Conservation (phyloP, 768 basidiomycete species). For the Lactarius trivialis region DNA sequence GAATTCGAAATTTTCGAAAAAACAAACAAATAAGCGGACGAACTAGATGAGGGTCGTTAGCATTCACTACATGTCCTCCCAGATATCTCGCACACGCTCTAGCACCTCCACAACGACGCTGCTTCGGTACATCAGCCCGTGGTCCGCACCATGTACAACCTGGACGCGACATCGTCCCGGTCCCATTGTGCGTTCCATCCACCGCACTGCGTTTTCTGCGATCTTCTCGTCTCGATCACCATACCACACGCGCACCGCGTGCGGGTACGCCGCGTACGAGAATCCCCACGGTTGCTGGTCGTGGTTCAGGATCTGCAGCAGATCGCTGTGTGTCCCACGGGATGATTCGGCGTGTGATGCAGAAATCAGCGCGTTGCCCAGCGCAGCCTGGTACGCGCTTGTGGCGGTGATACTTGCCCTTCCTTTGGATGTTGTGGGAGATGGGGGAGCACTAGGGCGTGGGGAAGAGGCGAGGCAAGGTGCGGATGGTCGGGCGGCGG, state of each 20-base stretch:
- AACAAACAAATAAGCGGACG: not conserved
- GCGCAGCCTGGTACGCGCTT: conserved; percentile 53
- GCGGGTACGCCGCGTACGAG: conserved; percentile 73
- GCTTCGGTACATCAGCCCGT: conserved; percentile 90
- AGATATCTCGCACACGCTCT: conserved; percentile 54
- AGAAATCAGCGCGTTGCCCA: conserved; percentile 87
- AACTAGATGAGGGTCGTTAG: not conserved
- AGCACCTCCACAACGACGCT: conserved; percentile 80
- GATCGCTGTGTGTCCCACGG: conserved; percentile 84
- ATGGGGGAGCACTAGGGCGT: conserved; percentile 38
- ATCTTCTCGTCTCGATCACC: conserved; percentile 94
- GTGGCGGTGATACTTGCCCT: conserved; percentile 28
- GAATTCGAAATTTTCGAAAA: not conserved
- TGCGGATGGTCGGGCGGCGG: conserved; percentile 27
- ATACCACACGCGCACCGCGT: conserved; percentile 81
- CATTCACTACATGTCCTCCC: conserved; percentile 24
- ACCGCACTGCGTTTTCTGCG: conserved; percentile 80
- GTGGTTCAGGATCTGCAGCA: conserved; percentile 87
- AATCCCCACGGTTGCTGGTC: conserved; percentile 88
- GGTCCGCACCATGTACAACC: conserved; percentile 83
- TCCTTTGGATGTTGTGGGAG: conserved; percentile 23
- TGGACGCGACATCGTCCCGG: conserved; percentile 67
- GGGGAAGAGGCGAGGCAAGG: conserved; percentile 47
- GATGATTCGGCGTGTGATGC: conserved; percentile 95
- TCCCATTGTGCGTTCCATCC: conserved; percentile 87